Evolutionary conservation across 148 eudicot genomes (phyloP), one percentile per base, ranked within the genome.

Genomic region (Selenicereus undatus): DNA sequence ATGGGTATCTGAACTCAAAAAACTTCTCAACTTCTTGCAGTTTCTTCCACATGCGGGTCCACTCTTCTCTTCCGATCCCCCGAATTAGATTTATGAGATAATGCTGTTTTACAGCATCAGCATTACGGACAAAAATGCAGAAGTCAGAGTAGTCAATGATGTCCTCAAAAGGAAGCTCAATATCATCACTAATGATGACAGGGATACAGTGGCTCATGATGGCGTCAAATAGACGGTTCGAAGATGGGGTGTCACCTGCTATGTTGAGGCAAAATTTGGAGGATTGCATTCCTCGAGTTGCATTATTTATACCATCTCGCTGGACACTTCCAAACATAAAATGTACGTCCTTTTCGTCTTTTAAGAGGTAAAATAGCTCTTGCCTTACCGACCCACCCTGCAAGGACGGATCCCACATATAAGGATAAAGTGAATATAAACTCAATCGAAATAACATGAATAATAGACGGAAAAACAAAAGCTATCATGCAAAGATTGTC

Each of bases 191-290:
- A 72, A 95, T 91, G 60, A 95, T 92, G 45, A 95, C 96, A 0
- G 99, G 99, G 78, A 93, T 97, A 69, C 97, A 95, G 73, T 95
- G 99, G 87, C 97, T 92, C 22, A 90, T 94, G 65, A 95, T 95
- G 87, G 43, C 43, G 8, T 39, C 43, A 39, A 39, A 39, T 39
- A 39, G 43, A 7, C 43, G 43, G 43, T 39, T 39, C 0, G 43
- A 39, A 0, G 43, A 39, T 4, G 43, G 43, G 43, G 43, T 39
- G 43, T 39, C 43, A 5, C 43, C 43, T 39, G 43, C 43, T 2
- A 39, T 39, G 43, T 39, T 39, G 43, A 39, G 43, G 43, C 99
- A 95, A 77, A 92, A 95, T 82, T 93, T 95, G 45, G 99, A 93
- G 72, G 93, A 75, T 71, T 86, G 97, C 99, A 95, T 95, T 35